Percentiles rank a stretch among this genome's conserved stretches.
phyloP scores from a whole-genome alignment of 352 stramenopile genomes.

The Pythium grandisporangium region DNA sequence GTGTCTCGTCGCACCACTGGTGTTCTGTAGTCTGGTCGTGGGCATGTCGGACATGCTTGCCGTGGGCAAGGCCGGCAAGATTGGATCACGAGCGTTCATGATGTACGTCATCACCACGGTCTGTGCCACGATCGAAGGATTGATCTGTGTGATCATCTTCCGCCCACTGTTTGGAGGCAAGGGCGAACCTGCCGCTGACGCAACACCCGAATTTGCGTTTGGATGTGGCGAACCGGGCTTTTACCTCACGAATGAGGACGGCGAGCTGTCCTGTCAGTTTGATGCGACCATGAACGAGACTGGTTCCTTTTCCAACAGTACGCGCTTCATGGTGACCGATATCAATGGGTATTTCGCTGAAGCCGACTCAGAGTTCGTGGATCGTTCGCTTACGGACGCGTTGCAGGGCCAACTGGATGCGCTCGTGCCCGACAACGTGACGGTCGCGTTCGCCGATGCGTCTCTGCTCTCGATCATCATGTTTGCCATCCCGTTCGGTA shows the following conservation, averaged over 20 bases:
- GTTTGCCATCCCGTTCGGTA: slow-evolving; percentile 32
- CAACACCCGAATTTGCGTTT: slow-evolving; percentile 7
- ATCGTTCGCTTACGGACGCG: slow-evolving; percentile 15
- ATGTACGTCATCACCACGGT: slow-evolving; percentile 26
- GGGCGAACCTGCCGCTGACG: slow-evolving; percentile 1
- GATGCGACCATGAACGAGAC: slow-evolving; percentile 13
- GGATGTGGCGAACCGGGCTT: slow-evolving; percentile 10
- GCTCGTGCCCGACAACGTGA: slow-evolving; percentile 36
- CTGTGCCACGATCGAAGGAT: slow-evolving; percentile 16
- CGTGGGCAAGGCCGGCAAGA: slow-evolving; percentile 20
- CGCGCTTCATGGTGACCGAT: slow-evolving; percentile 20
- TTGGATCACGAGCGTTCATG: slow-evolving; percentile 18
- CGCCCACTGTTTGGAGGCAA: slow-evolving; percentile 17
- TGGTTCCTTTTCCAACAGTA: slow-evolving; percentile 4
- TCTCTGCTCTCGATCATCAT: slow-evolving; percentile 35
- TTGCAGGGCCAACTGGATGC: slow-evolving; percentile 19
- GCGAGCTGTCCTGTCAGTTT: slow-evolving; percentile 5
- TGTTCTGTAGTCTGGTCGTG: slow-evolving; percentile 35
- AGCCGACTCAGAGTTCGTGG: not conserved
- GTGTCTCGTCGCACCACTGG: slow-evolving; percentile 30
- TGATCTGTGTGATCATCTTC: slow-evolving; percentile 25
- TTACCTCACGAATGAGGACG: slow-evolving; percentile 9
- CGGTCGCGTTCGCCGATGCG: slow-evolving; percentile 17
- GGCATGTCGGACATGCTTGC: slow-evolving; percentile 30
- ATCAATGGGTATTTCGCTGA: slow-evolving; percentile 20